phyloP scores from a whole-genome alignment of 176 grass and related monocot species.

The Stipa capillata region DNA sequence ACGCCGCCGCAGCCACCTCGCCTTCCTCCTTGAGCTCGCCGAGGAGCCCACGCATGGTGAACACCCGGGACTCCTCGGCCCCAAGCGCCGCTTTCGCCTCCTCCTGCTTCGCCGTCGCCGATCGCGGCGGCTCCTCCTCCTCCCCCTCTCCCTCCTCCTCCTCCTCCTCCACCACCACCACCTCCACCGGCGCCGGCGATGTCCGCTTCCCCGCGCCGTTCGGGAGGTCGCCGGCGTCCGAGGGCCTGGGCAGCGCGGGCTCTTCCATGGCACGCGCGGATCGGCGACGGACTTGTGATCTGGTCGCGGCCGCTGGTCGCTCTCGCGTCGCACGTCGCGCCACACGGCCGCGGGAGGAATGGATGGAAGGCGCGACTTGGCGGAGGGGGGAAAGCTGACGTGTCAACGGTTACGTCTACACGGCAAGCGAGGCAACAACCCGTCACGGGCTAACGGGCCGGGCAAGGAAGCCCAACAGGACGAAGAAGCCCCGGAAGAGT shows the following conservation, averaged over 20 bases:
- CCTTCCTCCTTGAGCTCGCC: constrained; percentile 78
- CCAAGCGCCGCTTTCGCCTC: constrained; percentile 29
- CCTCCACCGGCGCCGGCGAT: neutral
- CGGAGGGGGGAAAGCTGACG: neutral
- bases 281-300: neutral
- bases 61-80: constrained; percentile 47
- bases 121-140: constrained; percentile 44
- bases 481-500: neutral
- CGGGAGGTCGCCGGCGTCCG: neutral
- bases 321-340: neutral
- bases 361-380: neutral
- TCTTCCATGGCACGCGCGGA: constrained; percentile 21
- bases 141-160: neutral
- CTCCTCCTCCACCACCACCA: neutral
- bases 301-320: constrained; percentile 8
- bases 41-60: constrained; percentile 77
- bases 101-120: constrained; percentile 34
- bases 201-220: constrained; percentile 18
- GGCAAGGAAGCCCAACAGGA: neutral
- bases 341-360: neutral
- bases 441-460: neutral
- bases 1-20: neutral
- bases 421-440: neutral
- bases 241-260: neutral
- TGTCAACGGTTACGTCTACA: constrained; percentile 5